Percentiles rank a stretch among this genome's conserved stretches.
These are phyloP conservation scores for Entomortierella lignicola DNA, from an alignment of 192 early-diverging fungal genomes.

Conservation along the genomic window DNA sequence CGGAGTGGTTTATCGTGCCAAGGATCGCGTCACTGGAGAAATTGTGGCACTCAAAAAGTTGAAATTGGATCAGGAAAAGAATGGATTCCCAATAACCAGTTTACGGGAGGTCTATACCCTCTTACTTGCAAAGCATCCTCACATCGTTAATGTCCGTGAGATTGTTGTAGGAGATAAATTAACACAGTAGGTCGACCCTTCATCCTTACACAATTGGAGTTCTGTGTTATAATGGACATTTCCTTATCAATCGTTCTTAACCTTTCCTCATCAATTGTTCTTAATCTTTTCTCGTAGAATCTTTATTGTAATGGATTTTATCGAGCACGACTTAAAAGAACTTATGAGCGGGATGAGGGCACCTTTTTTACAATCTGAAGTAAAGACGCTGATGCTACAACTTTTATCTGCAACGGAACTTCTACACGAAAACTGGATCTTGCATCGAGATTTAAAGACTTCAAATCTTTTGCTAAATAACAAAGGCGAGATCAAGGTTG, in stretches of 20 bases:
- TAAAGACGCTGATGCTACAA: constrained; percentile 82
- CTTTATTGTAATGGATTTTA: constrained; percentile 98
- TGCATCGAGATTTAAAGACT: constrained; percentile 78
- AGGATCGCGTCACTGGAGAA: constrained; percentile 83
- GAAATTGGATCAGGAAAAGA: constrained; percentile 67
- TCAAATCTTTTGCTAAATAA: constrained; percentile 71
- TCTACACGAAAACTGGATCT: constrained; percentile 76
- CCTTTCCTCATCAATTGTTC: background rate
- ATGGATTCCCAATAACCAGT: constrained; percentile 84
- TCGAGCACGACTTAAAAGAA: constrained; percentile 93
- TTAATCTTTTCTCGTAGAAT: constrained; percentile 61
- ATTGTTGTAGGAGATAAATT: constrained; percentile 76
- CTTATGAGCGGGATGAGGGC: constrained; percentile 87
- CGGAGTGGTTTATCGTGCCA: constrained; percentile 94
- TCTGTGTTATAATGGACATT: background rate
- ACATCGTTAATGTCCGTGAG: constrained; percentile 86
- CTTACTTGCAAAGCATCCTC: constrained; percentile 80
- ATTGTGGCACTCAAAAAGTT: constrained; percentile 68
- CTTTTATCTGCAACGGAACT: constrained; percentile 68
- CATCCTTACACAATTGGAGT: background rate
- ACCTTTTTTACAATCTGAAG: constrained; percentile 89
- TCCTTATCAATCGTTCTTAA: background rate
- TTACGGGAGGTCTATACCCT: constrained; percentile 83
- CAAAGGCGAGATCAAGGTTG: constrained; percentile 71
- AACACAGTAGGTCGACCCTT: constrained; percentile 60